Evolutionary conservation across 2,329 filamentous ascomycete species (phyloP), one percentile per base, ranked within the genome.

Genomic region (Fusarium sp.): DNA sequence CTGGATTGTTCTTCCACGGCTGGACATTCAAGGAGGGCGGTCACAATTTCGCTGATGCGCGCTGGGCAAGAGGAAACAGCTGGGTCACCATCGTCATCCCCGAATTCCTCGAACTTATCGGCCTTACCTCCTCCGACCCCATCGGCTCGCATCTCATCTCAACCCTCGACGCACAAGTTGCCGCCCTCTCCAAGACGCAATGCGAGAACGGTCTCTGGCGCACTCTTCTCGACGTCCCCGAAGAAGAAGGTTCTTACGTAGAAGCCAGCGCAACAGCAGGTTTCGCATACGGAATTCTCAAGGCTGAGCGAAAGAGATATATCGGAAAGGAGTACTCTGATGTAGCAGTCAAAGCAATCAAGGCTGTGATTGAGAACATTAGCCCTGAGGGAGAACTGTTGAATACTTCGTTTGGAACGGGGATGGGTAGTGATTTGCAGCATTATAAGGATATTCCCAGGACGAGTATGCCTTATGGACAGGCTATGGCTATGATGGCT

Each of bases 71-170:
- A 27, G 87, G 88, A 20, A 93, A 93, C 77, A 86, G 85, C 66
- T 95, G 92, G 92, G 77, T 95, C 49, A 95, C 92, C 1, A 95
- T 95, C 65, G 92, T 89, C n/a, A 92, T 95, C 56, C 92, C 92
- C 1, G 92, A 95, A 75, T 92, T 95, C 72, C 85, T 95, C 59
- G 92, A 95, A 77, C 78, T 95, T 53, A 81, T 95, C 42, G 86
- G 90, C 42, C 81, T 94, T 27, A 80, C 85, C 4, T 78, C 83
- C 5, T 88, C 91, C 63, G 91, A 94, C 72, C 86, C 90, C 0
- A 82, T 94, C 27, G 85, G 89, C 14, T 75, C 82, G 1, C 83
- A 89, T 65, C 83, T 93, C 22, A 78, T 89, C 47, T 86, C 87
- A 68, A 91, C 91, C 0, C 83, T 95, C 3, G 85, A 89, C 47